Conservation (phyloP, 495 filamentous ascomycete genomes). For the Achaetomiella virescens region DNA sequence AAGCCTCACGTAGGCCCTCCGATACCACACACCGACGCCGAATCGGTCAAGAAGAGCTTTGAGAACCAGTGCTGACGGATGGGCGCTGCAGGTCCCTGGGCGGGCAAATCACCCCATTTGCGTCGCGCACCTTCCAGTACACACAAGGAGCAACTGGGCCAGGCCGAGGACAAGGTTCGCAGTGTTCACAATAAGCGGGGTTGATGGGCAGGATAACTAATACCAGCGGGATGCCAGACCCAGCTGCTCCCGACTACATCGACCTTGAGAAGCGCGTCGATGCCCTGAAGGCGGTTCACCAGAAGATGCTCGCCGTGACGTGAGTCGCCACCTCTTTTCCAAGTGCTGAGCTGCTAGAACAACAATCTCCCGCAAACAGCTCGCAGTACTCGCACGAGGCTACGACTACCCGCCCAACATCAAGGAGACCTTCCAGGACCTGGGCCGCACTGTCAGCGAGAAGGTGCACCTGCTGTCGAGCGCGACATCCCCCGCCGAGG, state of each 20-base stretch:
- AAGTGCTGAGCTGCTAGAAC: not conserved
- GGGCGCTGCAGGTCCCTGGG: slow-evolving; percentile 35
- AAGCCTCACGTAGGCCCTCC: slow-evolving; percentile 26
- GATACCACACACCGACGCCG: not conserved
- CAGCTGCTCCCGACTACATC: slow-evolving; percentile 96
- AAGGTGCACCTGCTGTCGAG: slow-evolving; percentile 86
- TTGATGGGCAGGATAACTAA: slow-evolving; percentile 12
- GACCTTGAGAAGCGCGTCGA: slow-evolving; percentile 98
- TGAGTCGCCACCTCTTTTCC: slow-evolving; percentile 42
- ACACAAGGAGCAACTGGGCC: slow-evolving; percentile 94
- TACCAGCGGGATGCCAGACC: slow-evolving; percentile 48
- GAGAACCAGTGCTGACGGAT: slow-evolving; percentile 16
- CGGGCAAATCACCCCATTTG: slow-evolving; percentile 73
- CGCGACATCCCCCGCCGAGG: slow-evolving; percentile 81
- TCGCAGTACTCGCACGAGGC: slow-evolving; percentile 91
- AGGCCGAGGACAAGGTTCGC: slow-evolving; percentile 84
- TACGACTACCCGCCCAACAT: slow-evolving; percentile 99
- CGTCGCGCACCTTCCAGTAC: slow-evolving; percentile 89
- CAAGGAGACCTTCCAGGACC: slow-evolving; percentile 93
- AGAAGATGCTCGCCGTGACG: slow-evolving; percentile 95
- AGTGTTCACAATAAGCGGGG: not conserved
- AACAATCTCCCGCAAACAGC: slow-evolving; percentile 38
- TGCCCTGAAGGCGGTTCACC: slow-evolving; percentile 92
- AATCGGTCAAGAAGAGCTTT: not conserved
- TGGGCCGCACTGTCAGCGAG: slow-evolving; percentile 91